Evolutionary conservation across 106 monocot genomes (phyloP), one percentile per base, ranked within the genome.

Genomic region (Allium fistulosum): DNA sequence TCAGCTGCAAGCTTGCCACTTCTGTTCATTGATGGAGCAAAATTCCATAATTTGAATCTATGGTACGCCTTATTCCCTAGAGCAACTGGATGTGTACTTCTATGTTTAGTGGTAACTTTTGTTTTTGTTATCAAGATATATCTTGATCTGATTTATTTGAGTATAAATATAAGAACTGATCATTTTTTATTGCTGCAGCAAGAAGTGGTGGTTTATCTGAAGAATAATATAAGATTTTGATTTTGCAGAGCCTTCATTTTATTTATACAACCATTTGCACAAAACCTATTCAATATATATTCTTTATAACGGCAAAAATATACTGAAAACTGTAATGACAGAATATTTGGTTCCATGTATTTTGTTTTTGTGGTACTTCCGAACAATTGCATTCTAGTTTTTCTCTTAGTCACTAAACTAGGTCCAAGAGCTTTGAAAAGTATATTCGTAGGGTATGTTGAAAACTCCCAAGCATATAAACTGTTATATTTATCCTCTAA

Each of bases 1-100:
- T 72, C 83, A 95, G 95, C 95, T 80, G 91, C 91, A 59, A 88
- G 88, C 74, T 77, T 95, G 73, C 95, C 95, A 0, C 68, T 95
- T 62, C 49, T 91, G 74, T 91, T 91, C 80, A 88, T 95, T 45
- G 95, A 95, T 72, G 95, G 79, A 10, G 85, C 83, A n/a, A 95
- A 95, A 75, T 75, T 95, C 69, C 91, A 91, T 49, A 76, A 71
- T 11, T 71, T 95, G 69, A 75, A 84, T 28, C 75, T 83, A 18
- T 91, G 95, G 91, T 95, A 91, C 63, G 70, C 80, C 9, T 72
- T 95, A 63, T 95, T 95, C 79, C 95, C 91, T 62, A 91, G 95
- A 13, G 95, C 88, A 7, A 55, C 79, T 45, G 87, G 94, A 4
- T 94, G 94, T 60, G 2, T 91, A 48, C 12, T 95, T 37, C 80